Percentiles rank a stretch among this genome's conserved stretches.
These are phyloP conservation scores for Chlorociboria aeruginascens DNA, from an alignment of 495 filamentous ascomycete species.

Conservation along the genomic window DNA sequence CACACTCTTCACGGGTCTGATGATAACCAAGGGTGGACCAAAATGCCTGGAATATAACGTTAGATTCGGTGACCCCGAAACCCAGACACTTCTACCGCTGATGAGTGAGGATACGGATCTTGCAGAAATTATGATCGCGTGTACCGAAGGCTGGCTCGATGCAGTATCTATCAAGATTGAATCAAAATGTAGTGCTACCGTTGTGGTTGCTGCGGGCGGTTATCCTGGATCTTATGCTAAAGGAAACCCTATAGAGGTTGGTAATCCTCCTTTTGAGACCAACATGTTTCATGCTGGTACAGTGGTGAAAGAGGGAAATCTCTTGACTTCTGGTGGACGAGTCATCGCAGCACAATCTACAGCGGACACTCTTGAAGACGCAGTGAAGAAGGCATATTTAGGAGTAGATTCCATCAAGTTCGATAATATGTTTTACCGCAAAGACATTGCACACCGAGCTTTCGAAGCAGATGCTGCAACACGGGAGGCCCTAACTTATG, in stretches of 20 bases:
- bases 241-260: slow-evolving; percentile 52
- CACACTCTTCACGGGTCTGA: slow-evolving; percentile 87
- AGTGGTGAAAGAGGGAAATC: slow-evolving; percentile 42
- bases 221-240: slow-evolving; percentile 87
- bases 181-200: slow-evolving; percentile 65
- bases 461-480: slow-evolving; percentile 25
- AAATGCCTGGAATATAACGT: slow-evolving; percentile 96
- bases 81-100: slow-evolving; percentile 80
- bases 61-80: slow-evolving; percentile 92
- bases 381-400: slow-evolving; percentile 72
- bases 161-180: slow-evolving; percentile 55
- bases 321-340: slow-evolving; percentile 73
- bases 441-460: slow-evolving; percentile 76
- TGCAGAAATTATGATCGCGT: slow-evolving; percentile 82
- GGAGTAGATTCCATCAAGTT: slow-evolving; percentile 73
- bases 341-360: slow-evolving; percentile 83
- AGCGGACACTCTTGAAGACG: slow-evolving; percentile 62
- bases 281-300: slow-evolving; percentile 94
- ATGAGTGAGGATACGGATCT: slow-evolving; percentile 72
- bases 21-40: slow-evolving; percentile 82
- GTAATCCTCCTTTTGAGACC: slow-evolving; percentile 29
- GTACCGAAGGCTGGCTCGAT: slow-evolving; percentile 62
- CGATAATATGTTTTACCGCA: slow-evolving; percentile 82
- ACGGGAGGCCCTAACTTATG: slow-evolving; percentile 69
- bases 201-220: slow-evolving; percentile 88